Percentiles rank a stretch among this genome's conserved stretches.
Conservation (phyloP, 495 filamentous ascomycete species). For the Daldinia grandis region DNA sequence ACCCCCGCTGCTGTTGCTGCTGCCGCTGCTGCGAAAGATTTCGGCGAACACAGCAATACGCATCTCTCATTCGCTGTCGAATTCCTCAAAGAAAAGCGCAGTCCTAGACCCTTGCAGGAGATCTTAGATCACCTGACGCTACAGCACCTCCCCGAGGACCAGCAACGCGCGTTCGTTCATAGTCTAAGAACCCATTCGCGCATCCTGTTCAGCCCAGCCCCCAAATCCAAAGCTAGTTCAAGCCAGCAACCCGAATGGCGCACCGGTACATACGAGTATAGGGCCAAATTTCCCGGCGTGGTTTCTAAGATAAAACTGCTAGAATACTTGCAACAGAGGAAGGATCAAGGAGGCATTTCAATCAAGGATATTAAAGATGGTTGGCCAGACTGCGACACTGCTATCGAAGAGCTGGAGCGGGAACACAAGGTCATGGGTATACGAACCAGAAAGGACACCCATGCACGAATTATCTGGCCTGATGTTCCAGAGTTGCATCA, state of each 20-base stretch:
- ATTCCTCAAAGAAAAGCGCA: constrained; percentile 80
- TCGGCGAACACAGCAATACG: constrained; percentile 80
- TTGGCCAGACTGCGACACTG: constrained; percentile 82
- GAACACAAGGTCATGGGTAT: constrained; percentile 83
- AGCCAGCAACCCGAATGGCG: constrained; percentile 56
- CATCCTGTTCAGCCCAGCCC: constrained; percentile 72
- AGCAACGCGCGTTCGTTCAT: constrained; percentile 55
- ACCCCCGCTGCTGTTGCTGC: constrained; percentile 55
- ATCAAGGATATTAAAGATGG: constrained; percentile 94
- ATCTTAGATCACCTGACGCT: constrained; percentile 80
- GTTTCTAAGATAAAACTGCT: constrained; percentile 76
- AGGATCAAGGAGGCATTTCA: constrained; percentile 78
- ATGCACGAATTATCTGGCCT: constrained; percentile 84
- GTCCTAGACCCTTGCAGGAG: constrained; percentile 73
- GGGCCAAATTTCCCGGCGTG: constrained; percentile 80
- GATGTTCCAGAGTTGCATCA: constrained; percentile 82
- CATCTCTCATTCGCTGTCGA: constrained; percentile 84
- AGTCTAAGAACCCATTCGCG: constrained; percentile 68
- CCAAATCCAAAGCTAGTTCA: constrained; percentile 58
- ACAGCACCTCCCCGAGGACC: constrained; percentile 56
- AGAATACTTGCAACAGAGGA: constrained; percentile 78
- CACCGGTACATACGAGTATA: constrained; percentile 76
- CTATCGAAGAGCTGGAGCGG: constrained; percentile 78
- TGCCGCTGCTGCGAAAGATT: constrained; percentile 71
- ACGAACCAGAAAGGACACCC: constrained; percentile 91